Percentiles rank a stretch among this genome's conserved stretches.
Evolutionary conservation across 805 yeast genomes (phyloP).

Genomic region (Ogataea nonfermentans): DNA sequence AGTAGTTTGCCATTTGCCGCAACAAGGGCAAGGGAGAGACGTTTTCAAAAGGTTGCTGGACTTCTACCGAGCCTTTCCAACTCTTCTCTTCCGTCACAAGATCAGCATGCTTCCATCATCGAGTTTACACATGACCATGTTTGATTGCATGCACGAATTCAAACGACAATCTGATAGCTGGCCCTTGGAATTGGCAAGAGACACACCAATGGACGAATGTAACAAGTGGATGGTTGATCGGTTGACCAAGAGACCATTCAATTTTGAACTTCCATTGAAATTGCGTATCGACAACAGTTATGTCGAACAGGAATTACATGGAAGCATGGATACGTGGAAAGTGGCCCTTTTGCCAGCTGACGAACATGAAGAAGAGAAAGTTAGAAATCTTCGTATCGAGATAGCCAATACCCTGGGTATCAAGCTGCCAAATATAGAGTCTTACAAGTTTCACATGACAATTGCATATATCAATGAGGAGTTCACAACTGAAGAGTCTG

Average conservation of each 20-base stretch:
- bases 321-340: constrained; percentile 22
- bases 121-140: constrained; percentile 19
- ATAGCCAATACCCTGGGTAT: constrained; percentile 14
- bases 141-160: constrained; percentile 18
- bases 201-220: constrained; percentile 17
- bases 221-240: constrained; percentile 14
- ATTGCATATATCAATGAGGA: constrained; percentile 18
- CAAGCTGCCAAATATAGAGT: constrained; percentile 4
- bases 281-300: constrained; percentile 13
- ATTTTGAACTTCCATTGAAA: constrained; percentile 16
- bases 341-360: constrained; percentile 15
- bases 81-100: constrained; percentile 13
- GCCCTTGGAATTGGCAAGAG: constrained; percentile 17
- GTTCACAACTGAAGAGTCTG: constrained; percentile 18
- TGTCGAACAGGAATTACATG: constrained; percentile 12
- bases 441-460: constrained; percentile 19
- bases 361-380: constrained; percentile 11
- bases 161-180: constrained; percentile 16
- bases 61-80: constrained; percentile 16
- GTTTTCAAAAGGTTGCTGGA: constrained; percentile 16
- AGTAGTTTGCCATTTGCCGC: constrained; percentile 20
- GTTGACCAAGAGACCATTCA: constrained; percentile 7
- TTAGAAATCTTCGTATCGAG: constrained; percentile 8
- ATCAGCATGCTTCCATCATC: constrained; percentile 22
- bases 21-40: constrained; percentile 16